phyloP scores from a whole-genome alignment of 192 early-diverging fungal species.

The Coemansia sp. region DNA sequence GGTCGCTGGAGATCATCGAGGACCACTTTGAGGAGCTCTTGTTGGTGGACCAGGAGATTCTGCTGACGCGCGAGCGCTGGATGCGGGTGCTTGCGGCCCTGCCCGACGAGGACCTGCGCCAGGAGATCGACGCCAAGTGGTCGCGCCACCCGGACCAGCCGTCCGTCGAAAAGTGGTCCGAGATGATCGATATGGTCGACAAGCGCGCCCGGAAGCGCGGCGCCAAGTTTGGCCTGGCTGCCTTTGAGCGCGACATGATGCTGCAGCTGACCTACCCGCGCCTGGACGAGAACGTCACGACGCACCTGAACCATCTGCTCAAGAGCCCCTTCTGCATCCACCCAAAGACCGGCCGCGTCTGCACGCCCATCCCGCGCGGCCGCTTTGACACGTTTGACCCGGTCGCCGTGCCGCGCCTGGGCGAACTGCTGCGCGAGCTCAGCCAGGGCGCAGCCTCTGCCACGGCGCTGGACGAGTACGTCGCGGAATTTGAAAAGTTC shows the following conservation, averaged over 20 bases:
- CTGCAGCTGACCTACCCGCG: conserved; percentile 92
- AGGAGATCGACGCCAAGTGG: conserved; percentile 36
- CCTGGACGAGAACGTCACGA: conserved; percentile 88
- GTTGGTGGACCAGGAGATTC: conserved; percentile 67
- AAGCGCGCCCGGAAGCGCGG: conserved; percentile 24
- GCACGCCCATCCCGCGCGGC: conserved; percentile 82
- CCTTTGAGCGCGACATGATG: conserved; percentile 63
- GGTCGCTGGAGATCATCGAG: conserved; percentile 58
- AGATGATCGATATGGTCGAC: conserved; percentile 38
- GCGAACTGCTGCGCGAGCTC: conserved; percentile 60
- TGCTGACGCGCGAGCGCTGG: conserved; percentile 61
- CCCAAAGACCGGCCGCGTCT: conserved; percentile 90
- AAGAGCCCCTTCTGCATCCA: conserved; percentile 97
- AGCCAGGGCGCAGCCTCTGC: conserved; percentile 44
- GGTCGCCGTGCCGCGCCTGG: conserved; percentile 65
- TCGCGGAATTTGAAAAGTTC: conserved; percentile 64
- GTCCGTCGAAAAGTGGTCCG: conserved; percentile 46
- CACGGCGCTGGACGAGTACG: conserved; percentile 54
- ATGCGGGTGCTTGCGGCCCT: conserved; percentile 69
- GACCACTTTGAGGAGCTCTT: conserved; percentile 68
- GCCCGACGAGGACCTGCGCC: conserved; percentile 62
- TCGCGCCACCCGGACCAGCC: conserved; percentile 23
- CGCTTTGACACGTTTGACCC: conserved; percentile 83
- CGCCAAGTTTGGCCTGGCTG: conserved; percentile 31
- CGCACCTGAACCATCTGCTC: conserved; percentile 87